Evolutionary conservation across 2,329 filamentous ascomycete genomes (phyloP).

Genomic region (Sporothrix dimorphospora): DNA sequence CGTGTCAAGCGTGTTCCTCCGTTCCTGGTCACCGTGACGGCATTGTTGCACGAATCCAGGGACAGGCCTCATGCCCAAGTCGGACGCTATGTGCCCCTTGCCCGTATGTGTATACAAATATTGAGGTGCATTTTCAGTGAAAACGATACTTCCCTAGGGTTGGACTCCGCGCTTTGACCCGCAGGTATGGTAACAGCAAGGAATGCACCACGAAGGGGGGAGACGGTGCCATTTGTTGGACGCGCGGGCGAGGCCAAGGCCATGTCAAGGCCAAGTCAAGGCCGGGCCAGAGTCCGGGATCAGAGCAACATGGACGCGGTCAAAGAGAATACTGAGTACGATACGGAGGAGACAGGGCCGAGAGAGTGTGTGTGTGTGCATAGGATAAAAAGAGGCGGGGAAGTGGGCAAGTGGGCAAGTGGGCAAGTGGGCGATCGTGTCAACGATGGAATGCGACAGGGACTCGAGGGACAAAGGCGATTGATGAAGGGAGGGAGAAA

Average conservation of each 20-base stretch:
- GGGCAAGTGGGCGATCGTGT: not conserved
- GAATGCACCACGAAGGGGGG: not conserved
- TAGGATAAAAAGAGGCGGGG: not conserved
- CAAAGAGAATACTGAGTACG: not conserved
- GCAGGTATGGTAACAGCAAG: constrained; percentile 16
- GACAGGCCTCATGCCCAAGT: not conserved
- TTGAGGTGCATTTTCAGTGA: not conserved
- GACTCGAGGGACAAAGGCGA: not conserved
- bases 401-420: not conserved
- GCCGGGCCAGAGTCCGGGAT: not conserved
- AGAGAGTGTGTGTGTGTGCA: not conserved
- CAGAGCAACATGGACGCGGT: not conserved
- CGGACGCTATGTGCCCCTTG: not conserved
- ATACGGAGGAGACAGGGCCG: not conserved
- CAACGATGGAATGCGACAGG: not conserved
- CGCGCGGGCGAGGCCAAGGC: not conserved
- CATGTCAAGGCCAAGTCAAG: not conserved
- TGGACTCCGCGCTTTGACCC: constrained; percentile 20
- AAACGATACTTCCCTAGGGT: not conserved
- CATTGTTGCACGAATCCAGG: not conserved
- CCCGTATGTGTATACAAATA: not conserved
- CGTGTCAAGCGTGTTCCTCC: not conserved
- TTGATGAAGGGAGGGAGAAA: not conserved
- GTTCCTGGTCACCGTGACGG: not conserved
- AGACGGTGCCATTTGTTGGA: not conserved